Base-by-base conservation (phyloP, 2,329 filamentous ascomycete species). In the Aspergillus ruber region DNA sequence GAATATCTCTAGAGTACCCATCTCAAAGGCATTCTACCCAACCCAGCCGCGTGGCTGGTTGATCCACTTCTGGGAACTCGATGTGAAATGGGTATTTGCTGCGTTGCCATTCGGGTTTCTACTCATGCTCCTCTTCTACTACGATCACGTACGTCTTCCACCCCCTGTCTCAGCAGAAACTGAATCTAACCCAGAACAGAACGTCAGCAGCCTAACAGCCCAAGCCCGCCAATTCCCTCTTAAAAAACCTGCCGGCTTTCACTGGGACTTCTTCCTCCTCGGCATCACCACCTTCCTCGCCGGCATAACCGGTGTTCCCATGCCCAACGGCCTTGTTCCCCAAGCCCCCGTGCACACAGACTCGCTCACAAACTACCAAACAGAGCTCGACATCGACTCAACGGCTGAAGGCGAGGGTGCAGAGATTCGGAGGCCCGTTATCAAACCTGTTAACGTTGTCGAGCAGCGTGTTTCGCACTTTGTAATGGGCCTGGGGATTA, bases 101-200 rank as follows among this genome's bases (percentile, higher is more conserved):
- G 88, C 88, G 2, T 76, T 91, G 10, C 88, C 88, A 0, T 93
- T 93, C 69, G 88, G 86, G 1, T 63, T 90, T 32, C 71, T 93
- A 1, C 72, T 93, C 9, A 93, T 88, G 0, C 81, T 91, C 13
- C 71, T 93, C 7, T 93, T 93, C 62, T 91, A 84, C 74, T 91
- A 90, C 62, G 88, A 91, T 60, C 88, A 91, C 61, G 90, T 90
- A 55, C 82, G 83, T 85, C 71, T 75, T 49, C 70, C 42, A 9
- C 9, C n/a, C 12, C 35, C 15, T 17, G 13, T 15, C 13, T 17
- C 15, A 8, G n/a, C 15, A 8, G 7, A 13, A 38, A 21, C 13
- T 8, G 15, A 38, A 13, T n/a, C 29, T 35, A 15, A 41, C 49
- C 35, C 8, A n/a, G 17, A 15, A 2, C 25, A 56, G 54, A 55